Percentiles rank a stretch among this genome's conserved stretches.
These are phyloP conservation scores for Ceratobasidium sp. DNA, from an alignment of 1,284 basidiomycete species.

Conservation along the genomic window DNA sequence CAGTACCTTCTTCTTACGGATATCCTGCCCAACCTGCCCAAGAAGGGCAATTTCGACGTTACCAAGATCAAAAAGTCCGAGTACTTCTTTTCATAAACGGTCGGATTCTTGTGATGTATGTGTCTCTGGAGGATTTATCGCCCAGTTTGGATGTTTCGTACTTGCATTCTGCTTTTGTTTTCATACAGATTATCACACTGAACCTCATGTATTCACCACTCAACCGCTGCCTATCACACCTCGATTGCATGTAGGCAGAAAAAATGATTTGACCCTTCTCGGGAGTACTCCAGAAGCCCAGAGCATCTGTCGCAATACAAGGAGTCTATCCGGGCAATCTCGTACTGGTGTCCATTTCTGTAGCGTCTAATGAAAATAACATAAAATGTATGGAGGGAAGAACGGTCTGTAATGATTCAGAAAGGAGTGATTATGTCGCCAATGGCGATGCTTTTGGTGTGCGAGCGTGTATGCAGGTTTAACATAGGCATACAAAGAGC, in stretches of 20 bases:
- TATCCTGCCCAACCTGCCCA: slow-evolving; percentile 85
- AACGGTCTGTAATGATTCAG: not conserved
- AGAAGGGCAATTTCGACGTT: slow-evolving; percentile 92
- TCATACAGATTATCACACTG: slow-evolving; percentile 11
- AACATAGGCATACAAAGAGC: slow-evolving; percentile 41
- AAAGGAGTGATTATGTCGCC: no score
- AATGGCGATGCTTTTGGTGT: no score
- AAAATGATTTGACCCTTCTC: no score
- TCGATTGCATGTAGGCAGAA: no score
- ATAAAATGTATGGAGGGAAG: not conserved
- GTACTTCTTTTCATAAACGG: slow-evolving; percentile 89
- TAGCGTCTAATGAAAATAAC: not conserved
- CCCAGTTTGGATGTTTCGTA: slow-evolving; percentile 21
- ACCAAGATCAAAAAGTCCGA: slow-evolving; percentile 82
- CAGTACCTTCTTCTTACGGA: slow-evolving; percentile 82
- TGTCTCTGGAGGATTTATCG: not conserved
- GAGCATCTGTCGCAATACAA: no score
- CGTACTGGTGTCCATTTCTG: not conserved
- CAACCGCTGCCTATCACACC: slow-evolving; percentile 6
- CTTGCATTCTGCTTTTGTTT: slow-evolving; percentile 35
- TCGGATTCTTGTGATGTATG: slow-evolving; percentile 25
- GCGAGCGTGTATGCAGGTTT: not conserved
- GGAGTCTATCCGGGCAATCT: not conserved
- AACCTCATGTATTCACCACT: slow-evolving; percentile 44
- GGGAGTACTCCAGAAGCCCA: no score